phyloP scores from a whole-genome alignment of 176 grass and related monocot genomes.

The Eleusine coracana region DNA sequence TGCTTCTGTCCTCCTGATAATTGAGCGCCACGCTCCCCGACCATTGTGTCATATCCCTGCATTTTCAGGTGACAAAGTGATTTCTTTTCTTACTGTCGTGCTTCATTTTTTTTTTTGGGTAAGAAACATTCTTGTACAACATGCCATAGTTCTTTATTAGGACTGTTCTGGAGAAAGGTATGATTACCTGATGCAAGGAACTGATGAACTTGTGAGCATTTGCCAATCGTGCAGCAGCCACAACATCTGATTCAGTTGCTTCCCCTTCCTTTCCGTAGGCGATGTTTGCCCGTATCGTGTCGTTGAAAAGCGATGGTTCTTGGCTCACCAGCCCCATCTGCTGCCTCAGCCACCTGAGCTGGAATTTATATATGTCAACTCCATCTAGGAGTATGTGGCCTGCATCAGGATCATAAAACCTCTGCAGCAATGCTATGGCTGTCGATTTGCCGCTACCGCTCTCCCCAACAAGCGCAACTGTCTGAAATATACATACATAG shows the following conservation, averaged over 20 bases:
- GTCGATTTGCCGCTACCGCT: conserved; percentile 98
- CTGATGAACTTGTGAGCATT: conserved; percentile 96
- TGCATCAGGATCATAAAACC: conserved; percentile 81
- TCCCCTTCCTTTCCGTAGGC: conserved; percentile 88
- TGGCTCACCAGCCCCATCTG: conserved; percentile 98
- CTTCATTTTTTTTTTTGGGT: background rate
- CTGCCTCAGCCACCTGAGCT: conserved; percentile 91
- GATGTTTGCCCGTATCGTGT: conserved; percentile 84
- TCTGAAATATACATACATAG: conserved; percentile 53
- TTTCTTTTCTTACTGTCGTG: no score
- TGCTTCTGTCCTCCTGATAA: conserved; percentile 95
- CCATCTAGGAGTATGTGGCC: conserved; percentile 89
- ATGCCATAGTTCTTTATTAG: no score
- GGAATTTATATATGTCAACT: conserved; percentile 82
- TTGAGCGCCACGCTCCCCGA: conserved; percentile 88
- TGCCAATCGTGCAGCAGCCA: conserved; percentile 70
- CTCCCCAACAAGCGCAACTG: conserved; percentile 92
- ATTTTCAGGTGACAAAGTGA: conserved; percentile 30
- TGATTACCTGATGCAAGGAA: conserved; percentile 67
- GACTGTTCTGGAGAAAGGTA: background rate
- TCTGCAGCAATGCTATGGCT: conserved; percentile 83
- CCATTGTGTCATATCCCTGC: conserved; percentile 88
- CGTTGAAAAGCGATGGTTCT: conserved; percentile 93
- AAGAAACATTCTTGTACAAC: background rate
- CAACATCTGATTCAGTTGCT: conserved; percentile 76